Evolutionary conservation across 345 rosid genomes (phyloP).

Genomic region (Eucalyptus dawsonii): DNA sequence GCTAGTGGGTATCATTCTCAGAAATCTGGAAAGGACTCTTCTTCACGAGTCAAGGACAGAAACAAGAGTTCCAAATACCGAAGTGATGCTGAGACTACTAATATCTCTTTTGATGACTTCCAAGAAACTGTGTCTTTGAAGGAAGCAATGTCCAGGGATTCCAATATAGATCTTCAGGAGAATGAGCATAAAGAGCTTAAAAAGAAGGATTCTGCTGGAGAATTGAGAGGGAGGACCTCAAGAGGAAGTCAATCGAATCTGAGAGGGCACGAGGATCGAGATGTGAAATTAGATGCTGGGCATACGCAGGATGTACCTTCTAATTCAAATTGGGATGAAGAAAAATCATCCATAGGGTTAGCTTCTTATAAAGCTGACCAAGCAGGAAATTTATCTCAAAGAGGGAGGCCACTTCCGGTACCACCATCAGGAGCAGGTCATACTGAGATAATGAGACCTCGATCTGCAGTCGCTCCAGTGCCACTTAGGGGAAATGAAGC

Average conservation of each 20-base stretch:
- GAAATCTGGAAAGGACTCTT: constrained; percentile 57
- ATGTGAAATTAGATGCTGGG: neutral
- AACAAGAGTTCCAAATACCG: constrained; percentile 19
- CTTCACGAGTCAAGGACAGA: constrained; percentile 60
- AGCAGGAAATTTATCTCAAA: constrained; percentile 21
- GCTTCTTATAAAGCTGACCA: constrained; percentile 16
- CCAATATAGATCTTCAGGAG: constrained; percentile 28
- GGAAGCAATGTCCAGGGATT: constrained; percentile 25
- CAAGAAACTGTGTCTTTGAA: constrained; percentile 17
- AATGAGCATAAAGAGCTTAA: constrained; percentile 15
- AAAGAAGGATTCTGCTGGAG: constrained; percentile 31
- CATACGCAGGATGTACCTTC: neutral
- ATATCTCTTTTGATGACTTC: neutral
- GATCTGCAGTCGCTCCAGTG: constrained; percentile 7
- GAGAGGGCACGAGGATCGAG: neutral
- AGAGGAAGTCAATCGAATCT: neutral
- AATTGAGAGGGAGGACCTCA: constrained; percentile 16
- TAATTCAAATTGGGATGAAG: constrained; percentile 5
- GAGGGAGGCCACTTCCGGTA: constrained; percentile 19
- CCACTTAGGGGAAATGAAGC: constrained; percentile 18
- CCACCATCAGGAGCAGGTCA: constrained; percentile 36
- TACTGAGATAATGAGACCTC: constrained; percentile 12
- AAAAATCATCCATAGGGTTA: constrained; percentile 11
- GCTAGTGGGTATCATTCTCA: constrained; percentile 25
- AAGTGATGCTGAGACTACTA: neutral